Evolutionary conservation across 2,329 filamentous ascomycete genomes (phyloP).

Genomic region (Tricladium varicosporioides): DNA sequence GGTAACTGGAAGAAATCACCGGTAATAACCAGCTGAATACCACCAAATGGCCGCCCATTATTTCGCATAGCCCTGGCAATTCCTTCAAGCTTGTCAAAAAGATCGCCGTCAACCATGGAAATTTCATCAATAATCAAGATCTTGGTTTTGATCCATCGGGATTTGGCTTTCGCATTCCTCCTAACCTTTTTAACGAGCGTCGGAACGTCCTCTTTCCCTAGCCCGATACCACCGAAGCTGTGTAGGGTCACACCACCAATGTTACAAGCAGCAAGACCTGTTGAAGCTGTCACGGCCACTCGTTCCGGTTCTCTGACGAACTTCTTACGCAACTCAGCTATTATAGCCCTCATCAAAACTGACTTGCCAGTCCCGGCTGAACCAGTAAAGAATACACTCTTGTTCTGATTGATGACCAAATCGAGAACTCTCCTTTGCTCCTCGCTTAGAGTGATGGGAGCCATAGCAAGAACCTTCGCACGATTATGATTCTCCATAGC

Average conservation of each 20-base stretch:
- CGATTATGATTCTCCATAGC: constrained; percentile 43
- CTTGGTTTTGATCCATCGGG: constrained; percentile 84
- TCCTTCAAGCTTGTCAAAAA: constrained; percentile 93
- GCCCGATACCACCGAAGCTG: constrained; percentile 91
- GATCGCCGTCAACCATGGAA: constrained; percentile 96
- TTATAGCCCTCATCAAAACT: constrained; percentile 90
- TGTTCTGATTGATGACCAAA: constrained; percentile 73
- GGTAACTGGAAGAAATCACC: constrained; percentile 98
- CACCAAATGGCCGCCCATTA: constrained; percentile 89
- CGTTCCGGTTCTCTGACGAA: constrained; percentile 74
- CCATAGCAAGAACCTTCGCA: constrained; percentile 37
- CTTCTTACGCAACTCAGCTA: constrained; percentile 74
- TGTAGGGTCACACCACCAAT: constrained; percentile 94
- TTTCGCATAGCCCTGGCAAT: constrained; percentile 84
- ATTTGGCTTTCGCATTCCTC: constrained; percentile 81
- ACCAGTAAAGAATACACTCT: constrained; percentile 97
- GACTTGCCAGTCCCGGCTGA: constrained; percentile 97
- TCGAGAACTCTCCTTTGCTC: constrained; percentile 85
- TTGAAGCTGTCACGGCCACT: constrained; percentile 92
- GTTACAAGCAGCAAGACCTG: constrained; percentile 92
- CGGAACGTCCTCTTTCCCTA: constrained; percentile 84
- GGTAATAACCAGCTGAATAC: constrained; percentile 92
- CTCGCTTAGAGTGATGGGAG: constrained; percentile 59
- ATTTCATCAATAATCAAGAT: constrained; percentile 91
- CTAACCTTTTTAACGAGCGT: constrained; percentile 88